Evolutionary conservation across 2,329 filamentous ascomycete genomes (phyloP).

Genomic region (Plectosphaerella plurivora): DNA sequence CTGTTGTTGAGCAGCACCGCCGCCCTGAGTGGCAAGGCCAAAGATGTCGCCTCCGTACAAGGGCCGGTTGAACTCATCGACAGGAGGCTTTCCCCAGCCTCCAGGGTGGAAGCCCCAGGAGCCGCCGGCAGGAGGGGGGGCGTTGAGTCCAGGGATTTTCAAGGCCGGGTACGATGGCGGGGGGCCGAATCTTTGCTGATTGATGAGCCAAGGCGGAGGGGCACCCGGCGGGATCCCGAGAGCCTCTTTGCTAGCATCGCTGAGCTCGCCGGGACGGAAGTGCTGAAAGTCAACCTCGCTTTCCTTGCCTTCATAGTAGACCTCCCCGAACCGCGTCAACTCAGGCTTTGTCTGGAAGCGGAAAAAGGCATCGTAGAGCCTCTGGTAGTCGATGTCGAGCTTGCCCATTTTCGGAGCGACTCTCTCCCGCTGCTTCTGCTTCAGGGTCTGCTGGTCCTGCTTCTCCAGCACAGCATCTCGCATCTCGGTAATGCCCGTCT

Average conservation of each 20-base stretch:
- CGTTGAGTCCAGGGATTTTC: slow-evolving; percentile 91
- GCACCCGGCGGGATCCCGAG: slow-evolving; percentile 90
- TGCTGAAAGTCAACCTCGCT: slow-evolving; percentile 93
- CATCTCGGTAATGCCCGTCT: slow-evolving; percentile 98
- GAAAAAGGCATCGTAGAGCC: slow-evolving; percentile 98
- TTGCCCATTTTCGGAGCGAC: slow-evolving; percentile 96
- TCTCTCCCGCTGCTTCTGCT: slow-evolving; percentile 92
- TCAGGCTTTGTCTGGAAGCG: slow-evolving; percentile 94
- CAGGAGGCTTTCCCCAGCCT: slow-evolving; percentile 91
- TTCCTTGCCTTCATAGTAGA: slow-evolving; percentile 99
- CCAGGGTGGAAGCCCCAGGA: slow-evolving; percentile 95
- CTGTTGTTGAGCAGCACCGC: slow-evolving; percentile 14
- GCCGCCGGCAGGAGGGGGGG: slow-evolving; percentile 82
- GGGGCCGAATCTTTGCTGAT: slow-evolving; percentile 89
- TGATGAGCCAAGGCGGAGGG: slow-evolving; percentile 94
- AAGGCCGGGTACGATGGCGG: slow-evolving; percentile 94
- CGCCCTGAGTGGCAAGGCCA: slow-evolving; percentile 57
- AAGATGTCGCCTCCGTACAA: slow-evolving; percentile 94
- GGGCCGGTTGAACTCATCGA: slow-evolving; percentile 88
- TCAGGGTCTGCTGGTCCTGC: slow-evolving; percentile 84
- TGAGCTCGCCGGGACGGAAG: slow-evolving; percentile 84
- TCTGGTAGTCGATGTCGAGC: slow-evolving; percentile 97
- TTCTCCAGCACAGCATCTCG: slow-evolving; percentile 94
- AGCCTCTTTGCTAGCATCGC: slow-evolving; percentile 84
- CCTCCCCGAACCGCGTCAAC: slow-evolving; percentile 90